Base-by-base conservation (phyloP, 2,329 filamentous ascomycete species). In the Phyllosticta citrichinensis region DNA sequence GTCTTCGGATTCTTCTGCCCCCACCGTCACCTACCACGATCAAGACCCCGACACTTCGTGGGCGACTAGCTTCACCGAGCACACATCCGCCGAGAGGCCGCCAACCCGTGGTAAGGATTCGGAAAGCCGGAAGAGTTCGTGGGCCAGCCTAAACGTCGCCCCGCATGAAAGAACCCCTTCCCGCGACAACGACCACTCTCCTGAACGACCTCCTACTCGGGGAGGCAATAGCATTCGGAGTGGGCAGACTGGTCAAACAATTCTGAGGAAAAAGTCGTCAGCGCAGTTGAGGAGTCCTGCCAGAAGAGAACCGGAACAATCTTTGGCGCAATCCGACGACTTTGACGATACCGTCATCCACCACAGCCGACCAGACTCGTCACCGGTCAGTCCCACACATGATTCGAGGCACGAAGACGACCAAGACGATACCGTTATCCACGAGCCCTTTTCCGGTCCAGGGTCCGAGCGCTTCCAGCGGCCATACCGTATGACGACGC, bases 341-440 rank as follows among this genome's bases (percentile, higher is more conserved):
- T 47, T 70, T 71, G 59, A 74, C 73, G 14, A 66, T 74, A 64
- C 66, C 71, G 56, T 72, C 66, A 64, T 74, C 72, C 65, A 70
- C 72, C 63, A 67, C 66, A 58, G 72, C 71, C 50, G 40, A 14
- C 40, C 40, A 47, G 40, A 47, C 14, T 47, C 17, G 40, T 47
- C 40, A 47, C 64, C 64, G 14, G 55, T 60, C 17, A 27, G 25
- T 40, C 56, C 63, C 25, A 51, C 59, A 50, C 58, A 60, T 56
- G 58, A 50, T 12, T 30, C 40, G n/a, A n/a, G 40, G 40, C 40
- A n/a, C 17, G 40, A 47, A n/a, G 40, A 47, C 5, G 40, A 47
- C 40, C 17, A 47, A 47, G 40, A 47, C 17, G 40, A 47, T 19
- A 47, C 17, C 17, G 40, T 47, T 6, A 19, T 47, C 40, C 40